These are phyloP conservation scores for Candida stauntonica DNA, from an alignment of 805 yeast genomes.

Conservation along the genomic window DNA sequence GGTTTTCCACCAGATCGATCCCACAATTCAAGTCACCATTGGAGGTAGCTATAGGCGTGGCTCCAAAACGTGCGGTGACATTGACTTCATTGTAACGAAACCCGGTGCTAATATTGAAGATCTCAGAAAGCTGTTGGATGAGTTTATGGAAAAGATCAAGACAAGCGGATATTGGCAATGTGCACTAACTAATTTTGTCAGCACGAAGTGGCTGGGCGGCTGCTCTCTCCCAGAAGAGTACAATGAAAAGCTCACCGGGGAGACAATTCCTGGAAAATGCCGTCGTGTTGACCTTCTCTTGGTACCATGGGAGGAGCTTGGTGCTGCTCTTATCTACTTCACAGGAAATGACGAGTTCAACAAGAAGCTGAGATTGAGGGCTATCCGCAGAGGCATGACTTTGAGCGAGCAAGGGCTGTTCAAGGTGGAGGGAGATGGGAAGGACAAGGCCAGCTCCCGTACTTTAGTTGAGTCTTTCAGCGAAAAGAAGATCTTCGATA, in stretches of 20 bases:
- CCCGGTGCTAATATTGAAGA: constrained; percentile 27
- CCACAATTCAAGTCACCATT: constrained; percentile 32
- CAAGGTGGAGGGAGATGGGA: constrained; percentile 11
- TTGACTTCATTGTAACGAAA: constrained; percentile 45
- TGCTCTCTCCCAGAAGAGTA: constrained; percentile 27
- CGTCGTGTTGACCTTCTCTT: constrained; percentile 51
- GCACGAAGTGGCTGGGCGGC: constrained; percentile 35
- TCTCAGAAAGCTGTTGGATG: constrained; percentile 19
- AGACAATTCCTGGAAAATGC: constrained; percentile 32
- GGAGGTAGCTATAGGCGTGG: constrained; percentile 55
- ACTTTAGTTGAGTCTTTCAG: constrained; percentile 38
- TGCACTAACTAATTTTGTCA: constrained; percentile 12
- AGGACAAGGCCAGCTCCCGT: constrained; percentile 5
- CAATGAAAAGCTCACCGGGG: constrained; percentile 28
- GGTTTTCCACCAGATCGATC: constrained; percentile 30
- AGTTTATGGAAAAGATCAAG: constrained; percentile 24
- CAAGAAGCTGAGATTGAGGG: constrained; percentile 40
- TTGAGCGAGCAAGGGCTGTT: constrained; percentile 44
- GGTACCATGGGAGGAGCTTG: constrained; percentile 41
- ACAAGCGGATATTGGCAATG: constrained; percentile 28
- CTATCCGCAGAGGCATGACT: constrained; percentile 33
- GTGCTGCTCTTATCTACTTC: constrained; percentile 47
- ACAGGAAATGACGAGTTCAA: constrained; percentile 53
- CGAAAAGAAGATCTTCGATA: constrained; percentile 42
- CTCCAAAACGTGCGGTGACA: constrained; percentile 42